Evolutionary conservation across 192 early-diverging fungal genomes (phyloP), one percentile per base, ranked within the genome.

Genomic region (Anaeromyces robustus): DNA sequence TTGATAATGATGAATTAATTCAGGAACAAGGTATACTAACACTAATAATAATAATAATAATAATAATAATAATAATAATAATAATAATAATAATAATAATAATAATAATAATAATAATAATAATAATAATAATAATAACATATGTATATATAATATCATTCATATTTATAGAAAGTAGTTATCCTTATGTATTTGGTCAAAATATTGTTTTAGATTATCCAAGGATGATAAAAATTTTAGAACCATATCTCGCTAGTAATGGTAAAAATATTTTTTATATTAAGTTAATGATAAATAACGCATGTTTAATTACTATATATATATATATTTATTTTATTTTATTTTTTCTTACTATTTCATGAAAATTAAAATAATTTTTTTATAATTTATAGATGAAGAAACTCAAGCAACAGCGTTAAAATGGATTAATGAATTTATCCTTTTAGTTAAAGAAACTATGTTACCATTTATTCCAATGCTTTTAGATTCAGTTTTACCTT

Each of bases 341-440:
- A n/a, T n/a, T n/a, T n/a, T n/a, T n/a, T n/a, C n/a, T n/a, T n/a
- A n/a, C n/a, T n/a, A n/a, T n/a, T n/a, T n/a, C n/a, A n/a, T n/a
- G n/a, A n/a, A n/a, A n/a, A n/a, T n/a, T n/a, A n/a, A n/a, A n/a
- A n/a, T n/a, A n/a, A n/a, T n/a, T n/a, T n/a, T n/a, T n/a, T n/a
- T 29, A 29, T 29, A 26, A 13, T 12, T 14, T 14, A 39, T 39
- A 85, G 90, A 91, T 81, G 88, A 96, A 85, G 96, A 98, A 80
- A 96, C 95, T 28, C 98, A 98, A 86, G 92, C 89, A 78, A 96
- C 93, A 1, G 95, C 96, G 2, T 84, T 99, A 28, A 87, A 89
- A 68, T 68, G 98, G 98, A 91, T 97, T 78, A 92, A 93, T 82
- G 93, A 94, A 83, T 96, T 99, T 81, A 93, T 96, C 30, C 85